A percentile compares a stretch with the other conserved stretches of the same genome.
phyloP scores from a whole-genome alignment of 1,139 yeast species.

The Chernovozyma aurita region DNA sequence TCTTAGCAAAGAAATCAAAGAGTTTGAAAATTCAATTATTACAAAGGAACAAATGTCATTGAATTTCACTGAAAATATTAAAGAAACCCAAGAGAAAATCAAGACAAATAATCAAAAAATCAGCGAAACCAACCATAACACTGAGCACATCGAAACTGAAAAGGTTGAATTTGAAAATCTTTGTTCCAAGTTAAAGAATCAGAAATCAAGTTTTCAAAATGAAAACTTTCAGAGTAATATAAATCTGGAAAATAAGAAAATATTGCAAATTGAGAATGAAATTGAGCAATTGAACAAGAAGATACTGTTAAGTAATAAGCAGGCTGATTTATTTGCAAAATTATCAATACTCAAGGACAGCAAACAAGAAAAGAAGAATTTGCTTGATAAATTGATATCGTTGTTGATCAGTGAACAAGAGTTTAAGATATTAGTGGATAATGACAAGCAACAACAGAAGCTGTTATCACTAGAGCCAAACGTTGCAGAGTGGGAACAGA shows the following conservation, averaged over 20 bases:
- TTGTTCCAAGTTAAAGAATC: constrained; percentile 22
- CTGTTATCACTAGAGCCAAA: background rate
- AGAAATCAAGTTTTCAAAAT: constrained; percentile 25
- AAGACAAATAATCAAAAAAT: constrained; percentile 30
- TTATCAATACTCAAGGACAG: constrained; percentile 40
- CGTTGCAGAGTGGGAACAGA: background rate
- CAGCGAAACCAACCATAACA: constrained; percentile 25
- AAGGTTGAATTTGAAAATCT: constrained; percentile 30
- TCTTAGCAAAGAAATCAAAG: background rate
- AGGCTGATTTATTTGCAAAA: constrained; percentile 56
- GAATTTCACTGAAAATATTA: constrained; percentile 32
- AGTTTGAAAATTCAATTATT: constrained; percentile 18
- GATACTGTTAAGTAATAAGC: constrained; percentile 49
- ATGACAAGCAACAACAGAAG: constrained; percentile 13
- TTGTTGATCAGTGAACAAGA: background rate
- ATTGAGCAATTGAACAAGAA: constrained; percentile 51
- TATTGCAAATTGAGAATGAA: constrained; percentile 45
- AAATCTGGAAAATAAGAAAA: constrained; percentile 29
- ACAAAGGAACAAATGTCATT: constrained; percentile 39
- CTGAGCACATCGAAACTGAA: constrained; percentile 25
- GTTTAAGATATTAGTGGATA: constrained; percentile 13
- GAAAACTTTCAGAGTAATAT: constrained; percentile 33
- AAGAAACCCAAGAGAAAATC: constrained; percentile 26
- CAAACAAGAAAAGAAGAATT: constrained; percentile 20
- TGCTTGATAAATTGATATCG: constrained; percentile 11